phyloP scores from a whole-genome alignment of 306 rosid species.

The Sechiopsis laciniata region DNA sequence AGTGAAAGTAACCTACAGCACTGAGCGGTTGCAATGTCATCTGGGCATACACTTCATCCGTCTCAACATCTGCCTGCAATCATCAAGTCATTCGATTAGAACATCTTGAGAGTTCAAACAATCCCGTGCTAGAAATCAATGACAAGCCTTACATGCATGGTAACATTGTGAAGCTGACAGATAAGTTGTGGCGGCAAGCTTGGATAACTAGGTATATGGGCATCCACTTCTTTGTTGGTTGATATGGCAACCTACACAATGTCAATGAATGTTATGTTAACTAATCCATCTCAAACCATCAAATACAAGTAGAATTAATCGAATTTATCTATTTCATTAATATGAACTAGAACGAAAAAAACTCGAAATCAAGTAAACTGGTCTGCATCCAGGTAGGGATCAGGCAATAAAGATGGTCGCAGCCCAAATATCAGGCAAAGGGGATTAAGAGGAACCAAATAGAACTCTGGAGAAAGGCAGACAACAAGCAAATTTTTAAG shows the following conservation, averaged over 20 bases:
- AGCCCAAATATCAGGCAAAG: neutral
- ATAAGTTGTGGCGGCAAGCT: slow-evolving; percentile 92
- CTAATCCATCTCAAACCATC: slow-evolving; percentile 9
- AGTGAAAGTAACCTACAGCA: slow-evolving; percentile 42
- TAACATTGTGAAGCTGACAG: slow-evolving; percentile 93
- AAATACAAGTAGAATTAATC: neutral
- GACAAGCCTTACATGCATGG: slow-evolving; percentile 76
- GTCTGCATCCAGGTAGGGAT: neutral
- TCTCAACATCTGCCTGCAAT: slow-evolving; percentile 85
- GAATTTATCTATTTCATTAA: neutral
- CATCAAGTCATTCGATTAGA: slow-evolving; percentile 16
- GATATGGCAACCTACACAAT: slow-evolving; percentile 69
- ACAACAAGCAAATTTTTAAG: neutral
- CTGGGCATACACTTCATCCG: slow-evolving; percentile 87
- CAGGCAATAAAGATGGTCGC: neutral
- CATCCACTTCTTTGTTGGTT: slow-evolving; percentile 87
- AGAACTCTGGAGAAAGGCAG: neutral
- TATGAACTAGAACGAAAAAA: neutral
- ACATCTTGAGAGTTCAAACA: neutral
- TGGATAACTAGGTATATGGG: slow-evolving; percentile 84
- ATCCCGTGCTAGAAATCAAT: slow-evolving; percentile 18
- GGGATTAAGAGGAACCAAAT: neutral
- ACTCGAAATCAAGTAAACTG: neutral
- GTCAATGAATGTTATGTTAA: neutral
- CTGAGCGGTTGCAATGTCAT: slow-evolving; percentile 93